These are phyloP conservation scores for Paecilomyces niveus DNA, from an alignment of 2,329 filamentous ascomycete genomes.

Conservation along the genomic window DNA sequence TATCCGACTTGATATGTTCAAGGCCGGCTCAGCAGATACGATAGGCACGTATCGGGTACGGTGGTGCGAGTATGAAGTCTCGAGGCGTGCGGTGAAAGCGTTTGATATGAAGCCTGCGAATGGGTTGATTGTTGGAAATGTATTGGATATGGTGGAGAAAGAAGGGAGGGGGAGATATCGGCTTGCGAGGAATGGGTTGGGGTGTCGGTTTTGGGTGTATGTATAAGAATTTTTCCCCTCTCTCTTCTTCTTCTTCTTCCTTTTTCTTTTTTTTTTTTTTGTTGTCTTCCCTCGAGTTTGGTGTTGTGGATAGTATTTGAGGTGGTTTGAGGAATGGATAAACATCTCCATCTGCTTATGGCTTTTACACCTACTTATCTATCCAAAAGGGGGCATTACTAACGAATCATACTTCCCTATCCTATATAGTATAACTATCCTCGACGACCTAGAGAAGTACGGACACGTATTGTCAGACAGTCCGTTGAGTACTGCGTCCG, in stretches of 20 bases:
- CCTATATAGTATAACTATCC: not conserved
- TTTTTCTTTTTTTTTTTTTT: not conserved
- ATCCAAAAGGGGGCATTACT: not conserved
- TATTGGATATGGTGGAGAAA: not conserved
- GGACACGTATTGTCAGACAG: not conserved
- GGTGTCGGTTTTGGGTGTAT: not conserved
- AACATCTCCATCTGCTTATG: not conserved
- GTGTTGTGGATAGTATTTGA: not conserved
- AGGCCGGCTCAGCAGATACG: slow-evolving; percentile 4
- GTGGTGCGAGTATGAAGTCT: slow-evolving; percentile 1
- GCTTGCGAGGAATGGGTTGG: not conserved
- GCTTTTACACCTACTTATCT: no score
- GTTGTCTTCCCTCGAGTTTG: no score
- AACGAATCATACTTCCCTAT: not conserved
- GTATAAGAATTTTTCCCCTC: not conserved
- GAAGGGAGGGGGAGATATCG: not conserved
- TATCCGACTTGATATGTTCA: slow-evolving; percentile 4
- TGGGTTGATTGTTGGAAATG: not conserved
- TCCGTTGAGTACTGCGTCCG: not conserved
- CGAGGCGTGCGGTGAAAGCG: not conserved
- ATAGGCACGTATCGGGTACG: slow-evolving; percentile 1
- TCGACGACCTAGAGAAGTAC: not conserved
- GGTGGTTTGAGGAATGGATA: not conserved
- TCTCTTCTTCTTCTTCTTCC: no score
- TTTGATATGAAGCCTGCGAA: slow-evolving; percentile 1